Percentiles rank a stretch among this genome's conserved stretches.
phyloP scores from a whole-genome alignment of 176 grass and related monocot species.

The Thalia dealbata region DNA sequence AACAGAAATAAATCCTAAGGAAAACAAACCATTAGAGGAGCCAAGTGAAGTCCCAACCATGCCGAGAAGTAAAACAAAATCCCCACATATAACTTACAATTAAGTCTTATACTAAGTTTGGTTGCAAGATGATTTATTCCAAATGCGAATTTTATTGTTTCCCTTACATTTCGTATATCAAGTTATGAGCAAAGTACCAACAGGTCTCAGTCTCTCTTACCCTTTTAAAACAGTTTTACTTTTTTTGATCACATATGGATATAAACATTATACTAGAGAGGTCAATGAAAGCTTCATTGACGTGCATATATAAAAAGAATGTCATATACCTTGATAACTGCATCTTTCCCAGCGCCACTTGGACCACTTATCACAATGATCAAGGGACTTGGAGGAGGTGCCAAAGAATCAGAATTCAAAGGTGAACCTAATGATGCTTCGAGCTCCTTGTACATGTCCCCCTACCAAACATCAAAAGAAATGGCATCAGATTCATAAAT shows the following conservation, averaged over 20 bases:
- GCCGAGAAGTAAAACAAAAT: not conserved
- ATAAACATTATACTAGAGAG: not conserved
- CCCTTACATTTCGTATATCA: too few species aligned
- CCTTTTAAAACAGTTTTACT: not conserved
- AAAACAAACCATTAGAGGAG: not conserved
- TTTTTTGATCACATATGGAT: not conserved
- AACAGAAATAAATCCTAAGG: not conserved
- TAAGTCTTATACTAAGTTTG: too few species aligned
- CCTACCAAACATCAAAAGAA: constrained; percentile 23
- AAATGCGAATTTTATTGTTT: too few species aligned
- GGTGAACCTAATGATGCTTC: constrained; percentile 61
- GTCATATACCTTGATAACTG: constrained; percentile 67
- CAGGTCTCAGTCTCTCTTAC: too few species aligned
- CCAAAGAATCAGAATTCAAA: constrained; percentile 72
- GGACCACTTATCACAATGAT: constrained; percentile 90
- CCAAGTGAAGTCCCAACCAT: not conserved
- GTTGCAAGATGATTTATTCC: too few species aligned
- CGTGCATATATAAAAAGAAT: not conserved
- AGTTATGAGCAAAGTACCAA: too few species aligned
- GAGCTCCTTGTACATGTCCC: constrained; percentile 49
- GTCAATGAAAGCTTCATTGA: not conserved
- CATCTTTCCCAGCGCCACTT: constrained; percentile 92
- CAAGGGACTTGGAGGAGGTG: constrained; percentile 56
- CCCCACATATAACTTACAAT: too few species aligned
- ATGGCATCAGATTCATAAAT: not conserved